Base-by-base conservation (phyloP, 2,329 filamentous ascomycete genomes). In the Lachnellula subtilissima region DNA sequence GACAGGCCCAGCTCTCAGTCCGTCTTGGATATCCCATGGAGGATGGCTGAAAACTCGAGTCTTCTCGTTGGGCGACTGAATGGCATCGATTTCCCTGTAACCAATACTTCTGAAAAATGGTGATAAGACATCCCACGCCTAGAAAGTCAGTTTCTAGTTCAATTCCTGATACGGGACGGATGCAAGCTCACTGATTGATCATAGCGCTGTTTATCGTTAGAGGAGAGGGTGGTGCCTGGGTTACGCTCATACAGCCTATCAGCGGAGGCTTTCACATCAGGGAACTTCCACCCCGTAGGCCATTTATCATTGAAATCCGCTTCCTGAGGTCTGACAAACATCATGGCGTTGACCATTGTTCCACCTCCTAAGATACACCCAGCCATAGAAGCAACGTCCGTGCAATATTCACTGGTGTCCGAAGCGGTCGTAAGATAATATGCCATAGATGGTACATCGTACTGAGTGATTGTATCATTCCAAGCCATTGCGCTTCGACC, bases 231-330 rank as follows among this genome's bases (percentile, higher is more conserved):
- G 0, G 85, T 89, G 45, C 86, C 87, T 0, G 85, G 85, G 60
- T 89, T 89, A 12, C 86, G 81, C 46, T 75, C 73, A 68, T 89
- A 91, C 7, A 86, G 80, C 43, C 81, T 79, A 23, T 79, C 73
- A 11, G 84, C 81, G 2, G 86, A 81, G 32, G 73, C 69, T 54
- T 73, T 73, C 65, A 90, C 78, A 64, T 89, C 85, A 11, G 72
- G 67, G 37, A 81, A 77, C 69, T 86, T 85, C 87, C 87, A 91
- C 48, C 86, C 87, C 1, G 73, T 63, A 36, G 64, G 64, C 75
- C 88, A 91, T 71, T 87, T 87, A 68, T 82, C 78, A 66, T 90
- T 82, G 73, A 86, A 90, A 67, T 91, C 87, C 5, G 74, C 70
- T 7, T 78, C 75, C 59, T 84, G 81, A 0, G 87, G 80, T 69